Percentiles rank a stretch among this genome's conserved stretches.
Evolutionary conservation across 768 basidiomycete species (phyloP).

Genomic region (Dioszegia aurantiaca): DNA sequence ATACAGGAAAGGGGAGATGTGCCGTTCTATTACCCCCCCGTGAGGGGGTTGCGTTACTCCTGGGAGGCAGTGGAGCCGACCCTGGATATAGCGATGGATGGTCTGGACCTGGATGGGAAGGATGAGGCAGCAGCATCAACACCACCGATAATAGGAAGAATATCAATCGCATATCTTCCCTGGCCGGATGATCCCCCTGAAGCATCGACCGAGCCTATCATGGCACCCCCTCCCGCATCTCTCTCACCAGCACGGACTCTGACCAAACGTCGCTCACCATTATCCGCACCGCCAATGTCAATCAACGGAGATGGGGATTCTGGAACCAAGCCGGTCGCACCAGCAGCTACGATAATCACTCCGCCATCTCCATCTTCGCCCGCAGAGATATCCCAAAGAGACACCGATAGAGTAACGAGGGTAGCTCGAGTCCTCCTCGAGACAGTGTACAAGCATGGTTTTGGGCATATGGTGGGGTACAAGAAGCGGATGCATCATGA

Average conservation of each 20-base stretch:
- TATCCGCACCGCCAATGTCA: constrained; percentile 2
- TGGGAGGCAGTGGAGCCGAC: constrained; percentile 52
- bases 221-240: neutral
- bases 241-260: neutral
- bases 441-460: constrained; percentile 80
- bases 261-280: neutral
- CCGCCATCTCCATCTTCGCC: neutral
- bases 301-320: neutral
- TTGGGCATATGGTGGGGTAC: constrained; percentile 76
- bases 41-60: constrained; percentile 76
- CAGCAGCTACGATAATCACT: neutral
- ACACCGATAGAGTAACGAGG: constrained; percentile 66
- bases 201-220: neutral
- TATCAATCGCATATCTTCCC: constrained; percentile 2
- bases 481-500: constrained; percentile 84
- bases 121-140: constrained; percentile 9
- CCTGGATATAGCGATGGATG: constrained; percentile 7
- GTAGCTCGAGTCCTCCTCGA: constrained; percentile 78
- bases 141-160: constrained; percentile 1
- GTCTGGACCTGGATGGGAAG: neutral
- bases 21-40: constrained; percentile 88
- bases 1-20: constrained; percentile 55
- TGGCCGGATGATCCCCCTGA: neutral
- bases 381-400: constrained; percentile 48
- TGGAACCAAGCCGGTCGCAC: neutral